These are phyloP conservation scores for Globisporangium parvum DNA, from an alignment of 352 stramenopile species.

Conservation along the genomic window DNA sequence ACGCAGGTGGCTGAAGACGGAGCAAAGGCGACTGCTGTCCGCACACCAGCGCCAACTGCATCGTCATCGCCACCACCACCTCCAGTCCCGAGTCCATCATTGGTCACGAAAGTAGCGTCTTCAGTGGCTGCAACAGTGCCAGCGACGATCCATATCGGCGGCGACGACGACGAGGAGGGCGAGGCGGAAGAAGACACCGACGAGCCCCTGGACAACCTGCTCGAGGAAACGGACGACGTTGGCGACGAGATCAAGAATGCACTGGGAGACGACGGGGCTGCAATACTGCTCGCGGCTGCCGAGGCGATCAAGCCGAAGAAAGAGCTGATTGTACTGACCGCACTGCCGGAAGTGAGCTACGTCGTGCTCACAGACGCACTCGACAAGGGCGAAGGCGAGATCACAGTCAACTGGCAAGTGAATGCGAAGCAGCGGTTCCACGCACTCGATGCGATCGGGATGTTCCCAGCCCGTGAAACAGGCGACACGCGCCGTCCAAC, in stretches of 20 bases:
- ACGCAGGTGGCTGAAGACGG: no score
- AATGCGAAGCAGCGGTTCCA: slow-evolving; percentile 50
- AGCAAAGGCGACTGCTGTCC: neutral
- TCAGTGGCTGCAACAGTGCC: no score
- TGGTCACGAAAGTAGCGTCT: no score
- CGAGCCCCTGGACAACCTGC: slow-evolving; percentile 6
- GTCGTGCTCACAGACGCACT: slow-evolving; percentile 44
- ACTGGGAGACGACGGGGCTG: slow-evolving; percentile 5
- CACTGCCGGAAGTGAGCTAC: slow-evolving; percentile 42
- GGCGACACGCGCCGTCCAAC: slow-evolving; percentile 23
- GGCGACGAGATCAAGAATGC: slow-evolving; percentile 11
- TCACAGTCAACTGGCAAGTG: slow-evolving; percentile 51
- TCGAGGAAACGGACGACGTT: slow-evolving; percentile 14
- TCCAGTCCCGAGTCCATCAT: no score
- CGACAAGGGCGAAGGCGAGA: slow-evolving; percentile 40
- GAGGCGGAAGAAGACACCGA: slow-evolving; percentile 6
- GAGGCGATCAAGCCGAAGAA: slow-evolving; percentile 27
- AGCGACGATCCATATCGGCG: neutral
- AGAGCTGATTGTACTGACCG: slow-evolving; percentile 35
- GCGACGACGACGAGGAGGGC: slow-evolving; percentile 10
- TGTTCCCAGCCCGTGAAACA: slow-evolving; percentile 36
- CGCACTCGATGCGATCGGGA: slow-evolving; percentile 47
- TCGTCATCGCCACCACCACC: no score
- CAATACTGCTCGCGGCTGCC: slow-evolving; percentile 19
- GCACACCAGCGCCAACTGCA: no score